Conservation (phyloP, 140 eudicot genomes). For the Stevia rebaudiana region DNA sequence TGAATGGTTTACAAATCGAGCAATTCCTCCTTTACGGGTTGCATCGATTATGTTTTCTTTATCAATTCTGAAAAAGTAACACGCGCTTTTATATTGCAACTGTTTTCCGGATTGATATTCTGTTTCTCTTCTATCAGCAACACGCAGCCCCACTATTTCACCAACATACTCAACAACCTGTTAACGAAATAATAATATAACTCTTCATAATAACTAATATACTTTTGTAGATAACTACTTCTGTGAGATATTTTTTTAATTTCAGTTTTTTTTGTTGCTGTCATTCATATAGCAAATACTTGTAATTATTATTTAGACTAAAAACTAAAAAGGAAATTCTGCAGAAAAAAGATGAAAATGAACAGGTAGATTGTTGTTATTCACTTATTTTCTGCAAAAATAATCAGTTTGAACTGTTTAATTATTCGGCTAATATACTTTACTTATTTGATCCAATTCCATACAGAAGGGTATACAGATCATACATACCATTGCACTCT, state of each 20-base stretch:
- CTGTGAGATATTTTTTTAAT: background rate
- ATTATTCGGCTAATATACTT: background rate
- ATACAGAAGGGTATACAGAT: background rate
- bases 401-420: background rate
- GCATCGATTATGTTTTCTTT: constrained; percentile 80
- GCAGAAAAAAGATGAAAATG: no score
- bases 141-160: constrained; percentile 77
- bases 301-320: background rate
- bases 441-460: background rate
- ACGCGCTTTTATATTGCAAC: constrained; percentile 68
- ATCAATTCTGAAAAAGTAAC: constrained; percentile 75
- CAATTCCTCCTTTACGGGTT: constrained; percentile 77
- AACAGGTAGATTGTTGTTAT: no score
- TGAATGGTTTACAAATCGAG: constrained; percentile 85
- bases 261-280: background rate
- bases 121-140: constrained; percentile 73
- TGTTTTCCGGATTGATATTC: constrained; percentile 71
- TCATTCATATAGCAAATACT: background rate
- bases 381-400: no score
- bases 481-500: constrained; percentile 59
- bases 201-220: background rate
- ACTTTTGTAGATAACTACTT: background rate
- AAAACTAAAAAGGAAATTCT: background rate
- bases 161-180: constrained; percentile 89
- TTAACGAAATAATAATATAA: background rate